Conservation (phyloP, 305 asterid species). For the Fraxinus sp. region DNA sequence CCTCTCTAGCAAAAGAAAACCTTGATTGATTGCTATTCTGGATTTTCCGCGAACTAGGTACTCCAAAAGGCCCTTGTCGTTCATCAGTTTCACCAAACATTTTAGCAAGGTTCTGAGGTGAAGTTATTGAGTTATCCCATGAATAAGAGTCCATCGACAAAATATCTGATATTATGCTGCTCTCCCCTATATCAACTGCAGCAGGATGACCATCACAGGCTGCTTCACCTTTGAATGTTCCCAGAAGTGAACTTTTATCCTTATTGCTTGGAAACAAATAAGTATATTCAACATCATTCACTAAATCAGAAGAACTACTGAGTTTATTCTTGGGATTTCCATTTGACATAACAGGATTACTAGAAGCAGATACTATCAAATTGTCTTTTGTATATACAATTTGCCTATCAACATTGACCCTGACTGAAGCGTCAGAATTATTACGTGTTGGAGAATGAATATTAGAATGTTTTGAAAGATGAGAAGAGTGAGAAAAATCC, state of each 20-base stretch:
- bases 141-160: constrained; percentile 73
- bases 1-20: constrained; percentile 97
- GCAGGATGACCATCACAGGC: constrained; percentile 26
- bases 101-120: constrained; percentile 67
- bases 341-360: constrained; percentile 35
- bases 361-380: constrained; percentile 45
- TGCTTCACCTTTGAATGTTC: constrained; percentile 49
- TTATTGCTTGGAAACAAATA: constrained; percentile 31
- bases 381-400: constrained; percentile 47
- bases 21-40: constrained; percentile 74
- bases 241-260: constrained; percentile 35
- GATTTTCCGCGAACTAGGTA: constrained; percentile 58
- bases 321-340: constrained; percentile 40
- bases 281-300: constrained; percentile 37
- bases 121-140: constrained; percentile 70
- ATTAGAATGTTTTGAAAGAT: constrained; percentile 36
- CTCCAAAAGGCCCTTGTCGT: constrained; percentile 48
- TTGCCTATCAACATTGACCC: constrained; percentile 40
- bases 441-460: constrained; percentile 28
- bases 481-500: constrained; percentile 38
- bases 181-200: constrained; percentile 61
- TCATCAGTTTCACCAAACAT: constrained; percentile 62
- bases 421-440: constrained; percentile 33
- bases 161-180: constrained; percentile 80
- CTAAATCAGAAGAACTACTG: constrained; percentile 33